Conservation (phyloP, 352 stramenopile species). For the Phytophthora aleatoria region DNA sequence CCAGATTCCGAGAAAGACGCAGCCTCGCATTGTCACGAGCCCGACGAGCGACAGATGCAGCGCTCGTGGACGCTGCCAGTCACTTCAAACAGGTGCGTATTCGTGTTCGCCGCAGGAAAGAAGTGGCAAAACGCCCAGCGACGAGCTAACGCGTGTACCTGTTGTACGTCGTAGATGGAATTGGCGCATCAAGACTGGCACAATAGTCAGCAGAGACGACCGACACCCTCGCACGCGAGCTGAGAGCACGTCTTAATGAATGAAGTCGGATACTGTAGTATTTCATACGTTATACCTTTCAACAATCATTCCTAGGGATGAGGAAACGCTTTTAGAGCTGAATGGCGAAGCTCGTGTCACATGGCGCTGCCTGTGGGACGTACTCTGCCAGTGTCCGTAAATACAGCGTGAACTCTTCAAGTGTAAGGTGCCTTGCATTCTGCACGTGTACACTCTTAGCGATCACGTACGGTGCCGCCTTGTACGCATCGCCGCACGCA, state of each 20-base stretch:
- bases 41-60: conserved; percentile 40
- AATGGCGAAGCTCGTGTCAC: conserved; percentile 60
- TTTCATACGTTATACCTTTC: too few species aligned
- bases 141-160: conserved; percentile 26
- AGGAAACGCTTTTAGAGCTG: conserved; percentile 36
- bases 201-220: conserved; percentile 41
- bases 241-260: conserved; percentile 19
- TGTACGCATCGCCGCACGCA: conserved; percentile 54
- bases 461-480: conserved; percentile 60
- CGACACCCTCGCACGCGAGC: conserved; percentile 34
- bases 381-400: conserved; percentile 60
- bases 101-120: conserved; percentile 8
- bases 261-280: conserved; percentile 10
- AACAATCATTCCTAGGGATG: neutral
- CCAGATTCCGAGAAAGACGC: conserved; percentile 27
- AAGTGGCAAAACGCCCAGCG: neutral
- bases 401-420: conserved; percentile 64
- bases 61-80: conserved; percentile 52
- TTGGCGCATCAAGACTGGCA: conserved; percentile 63
- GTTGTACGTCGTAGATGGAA: conserved; percentile 52
- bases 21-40: conserved; percentile 37
- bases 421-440: conserved; percentile 49
- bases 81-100: conserved; percentile 61
- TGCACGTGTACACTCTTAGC: conserved; percentile 65
- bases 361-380: conserved; percentile 54